Base-by-base conservation (phyloP, 1,139 yeast species). In the Pichia sp. region DNA sequence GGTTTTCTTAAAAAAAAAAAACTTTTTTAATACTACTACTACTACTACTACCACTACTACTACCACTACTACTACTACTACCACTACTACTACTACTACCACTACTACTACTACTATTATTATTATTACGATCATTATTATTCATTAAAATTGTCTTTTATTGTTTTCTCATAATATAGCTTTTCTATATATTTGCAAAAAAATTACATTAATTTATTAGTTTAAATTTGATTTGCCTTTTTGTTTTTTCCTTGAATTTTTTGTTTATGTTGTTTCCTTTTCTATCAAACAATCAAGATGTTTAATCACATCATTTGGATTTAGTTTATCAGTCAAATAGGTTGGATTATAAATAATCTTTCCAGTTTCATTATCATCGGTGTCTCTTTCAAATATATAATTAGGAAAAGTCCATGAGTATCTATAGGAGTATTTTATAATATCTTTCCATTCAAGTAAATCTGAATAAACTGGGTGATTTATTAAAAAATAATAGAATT, bases 371-470 rank as follows among this genome's bases (percentile, higher is more conserved):
- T 38, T 32, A 8, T 20, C 26, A 13, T 23, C 15, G 1, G 4
- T 4, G 2, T 20, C 32, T n/a, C 25, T 39, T 18, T 29, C 38
- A 3, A 47, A 23, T 4, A 47, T 5, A 7, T 22, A 15, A 7
- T 24, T 39, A 6, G 55, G 55, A 26, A 35, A 46, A 12, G 45
- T 32, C 56, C 55, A 53, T 22, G 38, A 39, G 29, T 34, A 50
- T 27, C 32, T 47, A 15, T 24, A n/a, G 29, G 47, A 46, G 16
- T 40, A 39, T 16, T 25, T 23, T 6, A 27, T 13, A 12, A 50
- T 20, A 23, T 50, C 34, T 7, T 40, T 36, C 15, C 25, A 27
- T 7, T 16, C 11, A 16, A 41, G 2, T 12, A 16, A 4, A 13
- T n/a, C 34, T 24, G 43, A 41, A 9, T 23, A 11, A 5, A 34